Base-by-base conservation (phyloP, 1,284 basidiomycete genomes). In the Ganoderma leucocontextum region DNA sequence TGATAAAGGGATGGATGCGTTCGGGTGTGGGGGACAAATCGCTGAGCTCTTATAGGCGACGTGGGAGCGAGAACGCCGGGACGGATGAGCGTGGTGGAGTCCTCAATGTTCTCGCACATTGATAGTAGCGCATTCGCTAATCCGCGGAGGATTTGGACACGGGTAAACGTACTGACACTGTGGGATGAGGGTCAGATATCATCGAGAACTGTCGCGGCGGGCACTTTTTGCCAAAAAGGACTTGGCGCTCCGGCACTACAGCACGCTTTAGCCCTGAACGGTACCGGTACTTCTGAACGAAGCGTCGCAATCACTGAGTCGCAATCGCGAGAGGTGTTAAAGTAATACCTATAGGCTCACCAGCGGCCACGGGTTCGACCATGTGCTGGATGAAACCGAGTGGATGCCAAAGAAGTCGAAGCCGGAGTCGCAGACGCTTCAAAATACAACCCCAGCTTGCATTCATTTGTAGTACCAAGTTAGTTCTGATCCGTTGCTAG, bases 21-120 rank as follows among this genome's bases (percentile, higher is more conserved):
- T 44, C 33, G 42, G 61, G 62, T 22, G 35, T 19, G 19, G 33
- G 61, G 62, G 64, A 49, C 62, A 65, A 64, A 63, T 17, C 33
- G 25, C 47, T 10, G 49, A 19, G 59, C 44, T 64, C 64, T 66
- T 72, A 72, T 72, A 70, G 8, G 52, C 52, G 65, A 60, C 66
- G 71, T 72, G 71, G 64, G 71, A 72, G 71, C 60, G 70, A 35
- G 52, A 59, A 59, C 38, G 22, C 47, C 22, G n/a, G 57, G 36
- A 22, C 17, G 35, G 29, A 9, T 55, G 52, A 25, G 52, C 52
- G 17, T 55, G 25, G 52, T 53, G 52, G 47, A 12, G 52, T 55
- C 13, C 22, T 19, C 17, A 36, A 38, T 59, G 19, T 38, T 36
- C 57, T n/a, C 35, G 33, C 47, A 49, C 47, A 25, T 49, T 49